Evolutionary conservation across 2,329 filamentous ascomycete genomes (phyloP).

Genomic region (Aureobasidium zeae): DNA sequence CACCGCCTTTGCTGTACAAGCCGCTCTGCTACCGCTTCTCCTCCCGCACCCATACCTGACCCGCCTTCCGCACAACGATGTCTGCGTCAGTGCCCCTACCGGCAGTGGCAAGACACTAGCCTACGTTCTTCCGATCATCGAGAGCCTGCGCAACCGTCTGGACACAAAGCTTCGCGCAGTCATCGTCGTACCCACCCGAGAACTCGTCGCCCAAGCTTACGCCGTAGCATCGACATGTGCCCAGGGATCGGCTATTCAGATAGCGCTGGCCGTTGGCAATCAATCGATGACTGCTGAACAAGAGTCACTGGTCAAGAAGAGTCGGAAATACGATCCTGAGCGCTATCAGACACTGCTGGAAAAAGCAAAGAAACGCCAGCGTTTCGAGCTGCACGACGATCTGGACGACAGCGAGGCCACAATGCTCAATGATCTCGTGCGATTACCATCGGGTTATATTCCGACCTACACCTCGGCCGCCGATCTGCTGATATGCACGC

Average conservation of each 20-base stretch:
- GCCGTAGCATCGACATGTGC: conserved; percentile 68
- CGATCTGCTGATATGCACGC: conserved; percentile 84
- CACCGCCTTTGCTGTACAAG: conserved; percentile 69
- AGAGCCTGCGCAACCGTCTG: conserved; percentile 45
- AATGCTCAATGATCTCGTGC: conserved; percentile 31
- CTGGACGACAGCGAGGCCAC: conserved; percentile 22
- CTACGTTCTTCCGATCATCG: conserved; percentile 78
- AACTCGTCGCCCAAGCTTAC: conserved; percentile 78
- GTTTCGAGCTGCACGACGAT: conserved; percentile 29
- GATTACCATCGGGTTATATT: conserved; percentile 52
- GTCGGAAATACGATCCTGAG: conserved; percentile 52
- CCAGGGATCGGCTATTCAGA: conserved; percentile 60
- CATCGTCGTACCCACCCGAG: conserved; percentile 82
- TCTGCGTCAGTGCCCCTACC: conserved; percentile 86
- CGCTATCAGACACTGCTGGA: conserved; percentile 43
- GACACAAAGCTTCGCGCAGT: conserved; percentile 54
- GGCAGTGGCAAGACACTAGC: conserved; percentile 93
- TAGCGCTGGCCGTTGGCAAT: conserved; percentile 76
- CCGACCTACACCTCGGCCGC: conserved; percentile 60
- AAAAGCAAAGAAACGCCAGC: conserved; percentile 25
- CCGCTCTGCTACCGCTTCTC: conserved; percentile 69
- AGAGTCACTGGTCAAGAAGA: conserved; percentile 50
- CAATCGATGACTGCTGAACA: conserved; percentile 62
- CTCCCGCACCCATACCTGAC: conserved; percentile 48
- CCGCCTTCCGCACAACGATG: conserved; percentile 57